A percentile compares a stretch with the other conserved stretches of the same genome.
phyloP scores from a whole-genome alignment of 108 stramenopile genomes.

The Fragilaria crotonensis region DNA sequence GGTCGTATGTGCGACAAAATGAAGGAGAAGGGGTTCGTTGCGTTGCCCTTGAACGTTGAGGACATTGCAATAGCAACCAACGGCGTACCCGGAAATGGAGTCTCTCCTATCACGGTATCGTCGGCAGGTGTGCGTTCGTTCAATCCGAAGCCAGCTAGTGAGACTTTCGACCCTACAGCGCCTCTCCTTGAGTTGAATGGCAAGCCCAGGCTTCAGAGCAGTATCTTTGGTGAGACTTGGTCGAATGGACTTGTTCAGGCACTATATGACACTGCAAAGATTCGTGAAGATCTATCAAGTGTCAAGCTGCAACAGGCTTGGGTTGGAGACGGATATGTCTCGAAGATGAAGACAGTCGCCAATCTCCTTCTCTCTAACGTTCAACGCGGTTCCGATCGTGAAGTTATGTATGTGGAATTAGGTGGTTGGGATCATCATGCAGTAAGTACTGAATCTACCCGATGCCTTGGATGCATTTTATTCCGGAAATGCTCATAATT shows the following conservation, averaged over 20 bases:
- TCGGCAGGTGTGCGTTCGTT: not conserved
- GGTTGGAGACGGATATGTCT: not conserved
- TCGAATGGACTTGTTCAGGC: conserved; percentile 25
- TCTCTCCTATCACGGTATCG: not conserved
- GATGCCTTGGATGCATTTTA: too few species aligned
- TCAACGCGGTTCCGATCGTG: conserved; percentile 39
- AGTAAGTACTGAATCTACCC: conserved; percentile 2
- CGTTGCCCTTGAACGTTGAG: too few species aligned
- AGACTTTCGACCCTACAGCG: too few species aligned
- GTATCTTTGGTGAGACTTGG: conserved; percentile 46
- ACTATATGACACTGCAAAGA: conserved; percentile 18
- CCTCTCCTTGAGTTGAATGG: too few species aligned
- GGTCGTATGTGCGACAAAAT: conserved; percentile 8
- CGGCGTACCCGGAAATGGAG: not conserved
- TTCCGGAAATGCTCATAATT: too few species aligned
- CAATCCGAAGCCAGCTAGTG: conserved; percentile 18
- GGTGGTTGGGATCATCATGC: conserved; percentile 67
- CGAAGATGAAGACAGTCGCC: conserved; percentile 24
- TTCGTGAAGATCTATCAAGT: conserved; percentile 12
- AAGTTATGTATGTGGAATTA: conserved; percentile 44
- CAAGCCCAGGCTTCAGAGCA: conserved; percentile 16
- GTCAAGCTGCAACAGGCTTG: not conserved
- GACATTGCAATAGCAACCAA: conserved; percentile 16
- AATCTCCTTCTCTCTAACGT: conserved; percentile 40
- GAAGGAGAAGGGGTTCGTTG: conserved; percentile 2